Base-by-base conservation (phyloP, 1,284 basidiomycete species). In the Sparassis latifolia region DNA sequence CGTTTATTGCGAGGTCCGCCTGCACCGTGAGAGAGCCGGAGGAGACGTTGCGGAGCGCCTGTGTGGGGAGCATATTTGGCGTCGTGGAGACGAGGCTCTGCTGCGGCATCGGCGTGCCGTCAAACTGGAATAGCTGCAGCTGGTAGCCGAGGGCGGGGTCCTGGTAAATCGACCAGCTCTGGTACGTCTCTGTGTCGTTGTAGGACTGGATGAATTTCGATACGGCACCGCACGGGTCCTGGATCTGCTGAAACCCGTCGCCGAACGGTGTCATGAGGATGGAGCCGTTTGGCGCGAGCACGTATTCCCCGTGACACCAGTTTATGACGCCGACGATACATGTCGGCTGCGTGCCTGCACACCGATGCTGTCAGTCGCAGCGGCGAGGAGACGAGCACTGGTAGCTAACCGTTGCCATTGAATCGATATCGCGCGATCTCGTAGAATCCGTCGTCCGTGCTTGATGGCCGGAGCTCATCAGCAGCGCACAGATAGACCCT, bases 361-460 rank as follows among this genome's bases (percentile, higher is more conserved):
- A 47, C 50, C 10, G 12, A 32, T 33, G 30, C 29, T 4, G 1
- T 27, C 32, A 27, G 44, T 45, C 12, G 10, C 20, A 27, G 9
- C 10, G 3, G 33, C 30, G 33, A 45, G 42, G 9, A 9, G 3
- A 29, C 30, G 33, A 45, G 42, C 5, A 40, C 33, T 52, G 44
- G 35, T 37, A 12, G 35, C 67, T 50, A 50, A 88, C 87, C 92
- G 68, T 96, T 97, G 51, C 82, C 72, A 39, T 73, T 77, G 73
- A 94, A 94, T 46, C 91, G 81, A 68, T 94, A 97, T 60, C 89
- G 84, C 27, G 92, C 81, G 64, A 91, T 78, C 68, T 97, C 94
- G 58, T 88, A 97, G 72, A 70, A 89, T 4, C 86, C 86, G 56
- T 87, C 82, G 47, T 72, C 59, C 38, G 83, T 73, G 68, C 83